Evolutionary conservation across 116 monocot genomes (phyloP).

Genomic region (Cymodocea nodosa): DNA sequence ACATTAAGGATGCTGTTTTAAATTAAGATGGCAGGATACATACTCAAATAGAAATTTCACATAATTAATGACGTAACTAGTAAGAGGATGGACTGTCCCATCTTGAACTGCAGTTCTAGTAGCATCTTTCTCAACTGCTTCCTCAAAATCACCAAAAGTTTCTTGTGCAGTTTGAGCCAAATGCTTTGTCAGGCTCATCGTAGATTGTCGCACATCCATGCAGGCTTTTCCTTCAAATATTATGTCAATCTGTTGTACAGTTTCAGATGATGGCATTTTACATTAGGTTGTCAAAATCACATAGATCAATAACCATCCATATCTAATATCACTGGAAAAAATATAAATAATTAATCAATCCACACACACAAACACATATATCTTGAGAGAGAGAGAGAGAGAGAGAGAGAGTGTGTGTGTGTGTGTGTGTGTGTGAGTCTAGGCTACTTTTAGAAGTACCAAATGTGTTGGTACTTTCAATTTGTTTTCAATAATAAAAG

Average conservation of each 20-base stretch:
- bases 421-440: too few relatives aligned
- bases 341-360: background rate
- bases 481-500: too few relatives aligned
- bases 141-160: constrained; percentile 80
- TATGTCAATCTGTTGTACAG: constrained; percentile 39
- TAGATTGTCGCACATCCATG: constrained; percentile 41
- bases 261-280: background rate
- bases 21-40: constrained; percentile 5
- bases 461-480: too few relatives aligned
- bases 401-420: too few relatives aligned
- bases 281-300: too few relatives aligned
- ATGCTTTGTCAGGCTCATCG: constrained; percentile 41
- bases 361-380: too few relatives aligned
- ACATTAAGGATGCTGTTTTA: background rate
- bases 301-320: background rate
- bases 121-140: constrained; percentile 83
- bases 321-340: background rate
- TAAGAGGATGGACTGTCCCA: constrained; percentile 89
- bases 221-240: constrained; percentile 77
- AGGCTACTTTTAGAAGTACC: too few relatives aligned
- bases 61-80: constrained; percentile 93
- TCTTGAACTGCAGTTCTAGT: constrained; percentile 71
- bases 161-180: constrained; percentile 76
- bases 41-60: constrained; percentile 90
- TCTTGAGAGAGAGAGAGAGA: too few relatives aligned